Evolutionary conservation across 257 asterid genomes (phyloP).

Genomic region (Vinca minor): DNA sequence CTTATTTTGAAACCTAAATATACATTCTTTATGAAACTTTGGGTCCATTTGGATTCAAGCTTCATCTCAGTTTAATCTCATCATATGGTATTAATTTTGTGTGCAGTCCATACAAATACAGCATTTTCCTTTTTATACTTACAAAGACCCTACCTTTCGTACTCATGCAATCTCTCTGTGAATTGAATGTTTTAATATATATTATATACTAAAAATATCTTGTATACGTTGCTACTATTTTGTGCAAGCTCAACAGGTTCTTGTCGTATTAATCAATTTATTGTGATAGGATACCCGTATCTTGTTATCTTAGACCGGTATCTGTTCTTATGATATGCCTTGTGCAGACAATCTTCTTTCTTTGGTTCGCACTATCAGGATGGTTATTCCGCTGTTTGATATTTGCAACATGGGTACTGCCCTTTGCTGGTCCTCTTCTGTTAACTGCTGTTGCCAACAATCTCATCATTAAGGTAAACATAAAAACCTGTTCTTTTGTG

Average conservation of each 20-base stretch:
- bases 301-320: neutral
- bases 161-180: too few relatives aligned
- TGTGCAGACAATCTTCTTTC: slow-evolving; percentile 82
- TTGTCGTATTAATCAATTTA: neutral
- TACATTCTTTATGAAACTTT: too few relatives aligned
- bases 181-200: too few relatives aligned
- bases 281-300: neutral
- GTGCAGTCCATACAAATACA: neutral
- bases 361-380: slow-evolving; percentile 97
- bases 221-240: neutral
- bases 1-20: neutral
- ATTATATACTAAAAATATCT: too few relatives aligned
- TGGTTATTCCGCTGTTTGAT: slow-evolving; percentile 82
- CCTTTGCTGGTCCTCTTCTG: slow-evolving; percentile 97
- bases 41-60: too few relatives aligned
- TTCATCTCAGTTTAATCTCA: too few relatives aligned
- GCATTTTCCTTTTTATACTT: too few relatives aligned
- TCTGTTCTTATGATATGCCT: slow-evolving; percentile 13
- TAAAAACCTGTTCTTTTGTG: slow-evolving; percentile 1
- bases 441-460: slow-evolving; percentile 81
- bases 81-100: too few relatives aligned
- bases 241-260: neutral
- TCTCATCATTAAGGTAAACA: slow-evolving; percentile 75
- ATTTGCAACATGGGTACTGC: slow-evolving; percentile 80
- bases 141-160: too few relatives aligned